Conservation (phyloP, 805 yeast genomes). For the Metschnikowia santaceciliae region DNA sequence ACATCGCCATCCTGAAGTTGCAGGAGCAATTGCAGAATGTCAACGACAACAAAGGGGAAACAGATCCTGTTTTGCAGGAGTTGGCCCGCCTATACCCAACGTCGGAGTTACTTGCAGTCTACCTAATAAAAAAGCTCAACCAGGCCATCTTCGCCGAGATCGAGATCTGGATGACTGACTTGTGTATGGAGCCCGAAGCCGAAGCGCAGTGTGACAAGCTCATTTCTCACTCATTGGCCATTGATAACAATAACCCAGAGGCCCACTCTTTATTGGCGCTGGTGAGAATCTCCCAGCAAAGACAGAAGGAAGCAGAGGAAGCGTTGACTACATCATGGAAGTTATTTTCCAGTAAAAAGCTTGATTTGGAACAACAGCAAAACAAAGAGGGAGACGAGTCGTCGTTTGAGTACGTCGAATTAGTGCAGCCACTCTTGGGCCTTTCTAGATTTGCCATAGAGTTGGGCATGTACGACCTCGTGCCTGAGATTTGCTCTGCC, state of each 20-base stretch:
- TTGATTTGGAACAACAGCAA: slow-evolving; percentile 41
- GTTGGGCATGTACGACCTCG: slow-evolving; percentile 64
- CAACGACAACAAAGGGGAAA: slow-evolving; percentile 19
- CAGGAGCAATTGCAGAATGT: slow-evolving; percentile 33
- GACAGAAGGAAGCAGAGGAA: slow-evolving; percentile 63
- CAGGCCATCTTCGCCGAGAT: slow-evolving; percentile 81
- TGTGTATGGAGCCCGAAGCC: slow-evolving; percentile 91
- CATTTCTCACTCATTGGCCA: slow-evolving; percentile 57
- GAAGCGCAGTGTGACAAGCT: slow-evolving; percentile 74
- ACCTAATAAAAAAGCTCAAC: slow-evolving; percentile 55
- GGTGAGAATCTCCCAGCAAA: slow-evolving; percentile 83
- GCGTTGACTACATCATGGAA: slow-evolving; percentile 73
- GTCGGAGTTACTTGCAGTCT: slow-evolving; percentile 22
- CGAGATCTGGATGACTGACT: slow-evolving; percentile 97
- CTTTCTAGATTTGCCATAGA: slow-evolving; percentile 76
- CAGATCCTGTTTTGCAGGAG: slow-evolving; percentile 23
- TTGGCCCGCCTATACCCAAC: slow-evolving; percentile 24
- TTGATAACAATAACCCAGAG: slow-evolving; percentile 68
- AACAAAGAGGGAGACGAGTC: slow-evolving; percentile 32
- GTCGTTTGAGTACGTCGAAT: slow-evolving; percentile 51
- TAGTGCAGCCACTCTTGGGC: slow-evolving; percentile 69
- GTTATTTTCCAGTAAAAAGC: slow-evolving; percentile 53
- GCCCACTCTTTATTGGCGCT: slow-evolving; percentile 80
- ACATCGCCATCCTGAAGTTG: slow-evolving; percentile 57
- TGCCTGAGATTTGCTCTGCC: slow-evolving; percentile 58